Evolutionary conservation across 2,329 filamentous ascomycete genomes (phyloP), one percentile per base, ranked within the genome.

Genomic region (Epicoccum nigrum): DNA sequence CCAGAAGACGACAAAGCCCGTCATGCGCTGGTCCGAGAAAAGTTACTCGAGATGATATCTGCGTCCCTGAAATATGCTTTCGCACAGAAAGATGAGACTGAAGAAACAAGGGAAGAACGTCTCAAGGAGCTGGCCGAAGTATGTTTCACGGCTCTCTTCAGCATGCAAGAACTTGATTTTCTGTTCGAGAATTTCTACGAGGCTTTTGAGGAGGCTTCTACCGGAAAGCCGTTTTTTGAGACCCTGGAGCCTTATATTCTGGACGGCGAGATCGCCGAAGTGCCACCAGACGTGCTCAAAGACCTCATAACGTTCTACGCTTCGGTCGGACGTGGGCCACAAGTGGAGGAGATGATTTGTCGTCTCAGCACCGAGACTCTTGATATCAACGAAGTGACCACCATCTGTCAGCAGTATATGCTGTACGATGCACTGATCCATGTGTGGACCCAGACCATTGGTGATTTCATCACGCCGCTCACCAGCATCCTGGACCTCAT

Each of bases 381-480:
- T 68, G 95, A 99, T 69, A 86, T 99, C 60, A 93, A 99, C 69
- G 90, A 97, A 72, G 86, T 96, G 51, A 97, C 93, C 0, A 83
- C 83, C 11, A 79, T 99, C 19, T 99, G 94, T 80, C 96, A 94
- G 71, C 88, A 93, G 68, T 87, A 97, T 71, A 85, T 88, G 59
- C 82, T 99, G 4, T 99, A 97, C 68, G 95, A 99, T 73, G 95
- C 94, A 2, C 83, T 97, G 49, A 92, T 95, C 34, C 97, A 97
- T 70, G 89, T 99, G 47, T 99, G 94, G 94, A 97, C 96, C 54
- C 88, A 90, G 71, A 92, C 91, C 2, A 78, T 99, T 21, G 79
- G 81, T 55, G 95, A 99, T 72, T 97, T 95, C 65, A 86, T 97
- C 55, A 95, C 92, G 1, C 93, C 94, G 1, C 79, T 97, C 49